These are phyloP conservation scores for Colletotrichum tofieldiae DNA, from an alignment of 2,329 filamentous ascomycete genomes.

Conservation along the genomic window DNA sequence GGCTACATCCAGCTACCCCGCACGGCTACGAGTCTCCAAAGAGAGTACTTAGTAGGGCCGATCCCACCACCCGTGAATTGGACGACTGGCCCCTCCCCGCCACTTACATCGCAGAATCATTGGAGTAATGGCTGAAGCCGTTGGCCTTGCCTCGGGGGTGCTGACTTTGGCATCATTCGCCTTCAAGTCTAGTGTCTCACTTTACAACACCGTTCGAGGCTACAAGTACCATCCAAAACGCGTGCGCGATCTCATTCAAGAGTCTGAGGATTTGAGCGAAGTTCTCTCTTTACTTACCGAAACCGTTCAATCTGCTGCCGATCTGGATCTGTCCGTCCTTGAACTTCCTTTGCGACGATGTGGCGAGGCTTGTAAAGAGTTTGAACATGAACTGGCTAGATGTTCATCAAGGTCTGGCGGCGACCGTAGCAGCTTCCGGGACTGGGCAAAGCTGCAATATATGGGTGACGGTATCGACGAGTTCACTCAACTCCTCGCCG, in stretches of 20 bases:
- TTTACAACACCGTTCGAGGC: constrained; percentile 42
- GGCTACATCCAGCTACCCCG: no score
- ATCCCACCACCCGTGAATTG: no score
- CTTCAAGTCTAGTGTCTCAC: constrained; percentile 44
- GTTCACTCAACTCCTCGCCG: constrained; percentile 57
- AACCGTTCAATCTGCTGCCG: constrained; percentile 42
- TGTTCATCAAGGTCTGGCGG: constrained; percentile 53
- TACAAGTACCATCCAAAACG: constrained; percentile 45
- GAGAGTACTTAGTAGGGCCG: no score
- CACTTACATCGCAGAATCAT: neutral
- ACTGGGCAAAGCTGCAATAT: constrained; percentile 61
- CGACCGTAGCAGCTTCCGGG: constrained; percentile 58
- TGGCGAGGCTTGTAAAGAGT: constrained; percentile 59
- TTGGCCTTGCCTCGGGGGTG: constrained; percentile 43
- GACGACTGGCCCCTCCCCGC: no score
- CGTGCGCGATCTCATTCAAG: constrained; percentile 58
- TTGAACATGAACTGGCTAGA: constrained; percentile 55
- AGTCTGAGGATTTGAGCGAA: constrained; percentile 56
- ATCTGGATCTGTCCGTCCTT: constrained; percentile 43
- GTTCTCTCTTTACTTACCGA: constrained; percentile 55
- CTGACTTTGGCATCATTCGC: constrained; percentile 44
- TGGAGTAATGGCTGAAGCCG: constrained; percentile 42
- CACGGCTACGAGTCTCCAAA: no score
- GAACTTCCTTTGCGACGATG: constrained; percentile 57
- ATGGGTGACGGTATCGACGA: constrained; percentile 61